Percentiles rank a stretch among this genome's conserved stretches.
phyloP scores from a whole-genome alignment of 805 yeast species.

The Saccharomycopsis schoenii region DNA sequence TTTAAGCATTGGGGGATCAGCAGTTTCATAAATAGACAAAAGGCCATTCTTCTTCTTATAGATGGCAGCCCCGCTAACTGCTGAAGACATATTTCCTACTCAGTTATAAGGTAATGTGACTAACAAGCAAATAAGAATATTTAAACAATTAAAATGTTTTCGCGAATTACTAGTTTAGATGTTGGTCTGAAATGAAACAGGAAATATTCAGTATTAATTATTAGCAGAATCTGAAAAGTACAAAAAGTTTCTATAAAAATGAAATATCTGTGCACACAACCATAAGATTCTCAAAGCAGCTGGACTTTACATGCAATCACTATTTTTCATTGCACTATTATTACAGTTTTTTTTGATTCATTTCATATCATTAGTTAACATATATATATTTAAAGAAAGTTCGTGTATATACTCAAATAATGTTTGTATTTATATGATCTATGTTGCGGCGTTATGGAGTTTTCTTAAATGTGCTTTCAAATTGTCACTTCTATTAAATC shows the following conservation, averaged over 20 bases:
- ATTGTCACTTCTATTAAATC: conserved; percentile 71
- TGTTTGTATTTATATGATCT: background rate
- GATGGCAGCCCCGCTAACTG: conserved; percentile 17
- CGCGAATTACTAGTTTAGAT: background rate
- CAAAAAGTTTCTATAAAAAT: too few relatives aligned
- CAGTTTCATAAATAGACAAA: conserved; percentile 45
- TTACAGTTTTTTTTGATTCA: background rate
- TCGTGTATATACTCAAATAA: background rate
- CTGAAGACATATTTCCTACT: background rate
- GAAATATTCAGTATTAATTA: background rate
- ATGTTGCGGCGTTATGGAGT: conserved; percentile 10
- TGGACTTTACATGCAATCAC: too few relatives aligned
- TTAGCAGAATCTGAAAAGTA: too few relatives aligned
- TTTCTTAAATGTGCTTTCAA: conserved; percentile 63
- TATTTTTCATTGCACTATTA: too few relatives aligned
- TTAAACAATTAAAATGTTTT: background rate
- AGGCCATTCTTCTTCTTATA: conserved; percentile 31
- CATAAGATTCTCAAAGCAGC: too few relatives aligned
- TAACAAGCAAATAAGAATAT: too few relatives aligned
- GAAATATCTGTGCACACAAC: too few relatives aligned
- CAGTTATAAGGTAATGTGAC: too few relatives aligned
- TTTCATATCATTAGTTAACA: background rate
- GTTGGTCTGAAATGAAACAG: background rate
- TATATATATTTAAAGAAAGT: background rate
- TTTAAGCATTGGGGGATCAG: conserved; percentile 41